Percentiles rank a stretch among this genome's conserved stretches.
Conservation (phyloP, 1,284 basidiomycete genomes). For the Rhodotorula sp. region DNA sequence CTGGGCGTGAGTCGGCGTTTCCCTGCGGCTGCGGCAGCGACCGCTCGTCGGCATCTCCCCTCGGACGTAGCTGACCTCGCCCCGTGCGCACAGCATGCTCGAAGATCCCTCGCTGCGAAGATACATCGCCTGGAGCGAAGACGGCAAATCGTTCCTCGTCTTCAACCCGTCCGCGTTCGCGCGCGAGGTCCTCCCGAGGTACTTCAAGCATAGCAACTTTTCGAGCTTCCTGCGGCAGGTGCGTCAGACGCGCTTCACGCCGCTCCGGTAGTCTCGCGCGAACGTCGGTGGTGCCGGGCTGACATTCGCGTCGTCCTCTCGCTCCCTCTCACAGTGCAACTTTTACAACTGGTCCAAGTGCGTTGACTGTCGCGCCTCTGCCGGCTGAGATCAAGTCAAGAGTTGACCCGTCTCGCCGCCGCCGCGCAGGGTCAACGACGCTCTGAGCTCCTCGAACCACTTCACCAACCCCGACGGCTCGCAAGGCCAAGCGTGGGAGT, state of each 20-base stretch:
- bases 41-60: too few species aligned
- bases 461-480: constrained; percentile 35
- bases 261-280: constrained; percentile 42
- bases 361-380: background rate
- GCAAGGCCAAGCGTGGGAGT: constrained; percentile 50
- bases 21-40: too few species aligned
- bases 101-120: constrained; percentile 50
- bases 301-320: background rate
- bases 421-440: constrained; percentile 48
- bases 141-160: constrained; percentile 51
- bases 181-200: constrained; percentile 49
- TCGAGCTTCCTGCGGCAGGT: constrained; percentile 50
- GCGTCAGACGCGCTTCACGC: background rate
- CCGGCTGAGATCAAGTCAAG: background rate
- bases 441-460: constrained; percentile 41
- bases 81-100: constrained; percentile 46
- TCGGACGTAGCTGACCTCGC: too few species aligned
- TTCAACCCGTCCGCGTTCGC: constrained; percentile 52
- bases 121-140: constrained; percentile 49
- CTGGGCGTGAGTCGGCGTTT: too few species aligned
- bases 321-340: constrained; percentile 13
- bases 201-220: constrained; percentile 54
- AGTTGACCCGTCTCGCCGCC: background rate
- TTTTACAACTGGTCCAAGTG: constrained; percentile 48
- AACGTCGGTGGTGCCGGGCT: too few species aligned